Base-by-base conservation (phyloP, 129 eudicot species). In the Apium graveolens region DNA sequence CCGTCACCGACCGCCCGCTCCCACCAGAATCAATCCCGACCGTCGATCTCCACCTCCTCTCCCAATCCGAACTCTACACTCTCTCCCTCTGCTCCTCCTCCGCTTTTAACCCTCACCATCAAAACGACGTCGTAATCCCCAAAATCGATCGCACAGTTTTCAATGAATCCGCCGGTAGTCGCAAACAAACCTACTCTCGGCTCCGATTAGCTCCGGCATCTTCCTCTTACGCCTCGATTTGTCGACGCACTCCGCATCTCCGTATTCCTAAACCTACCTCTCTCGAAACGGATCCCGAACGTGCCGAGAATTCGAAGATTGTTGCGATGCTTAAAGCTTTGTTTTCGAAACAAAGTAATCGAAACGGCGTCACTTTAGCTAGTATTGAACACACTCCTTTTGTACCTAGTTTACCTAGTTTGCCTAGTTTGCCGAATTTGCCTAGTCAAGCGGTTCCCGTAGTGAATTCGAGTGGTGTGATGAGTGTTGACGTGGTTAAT, bases 131-230 rank as follows among this genome's bases (percentile, higher is more conserved):
- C 83, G 88, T 87, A 13, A 87, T 90, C 82, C 97, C 98, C 37
- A 85, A 86, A 83, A 90, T 95, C 81, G 97, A 91, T 81, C 96
- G 90, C 37, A 84, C 94, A 62, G 94, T 95, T 77, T 95, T 95
- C 90, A 95, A 95, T 74, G 97, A 95, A 69, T 91, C 98, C 79
- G 96, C 94, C 77, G 97, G 92, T 5, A 86, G 94, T 66, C 89
- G 97, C 4, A 90, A 90, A 68, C 98, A 95, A 37, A 95, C 98
- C 11, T 95, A 85, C 84, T 91, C 98, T 6, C 96, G 92, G 51
- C 87, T 91, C 73, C 97, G 97, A 34, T 93, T 90, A 39, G 93
- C 92, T 45, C 96, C 92, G 7, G 84, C 97, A 18, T 57, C 79
- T 0, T 79, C 87, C 63, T 79, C 87, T 60, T 48, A 83, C 74